Evolutionary conservation across 768 basidiomycete genomes (phyloP).

Genomic region (Rhodosporidiobolus sp.): DNA sequence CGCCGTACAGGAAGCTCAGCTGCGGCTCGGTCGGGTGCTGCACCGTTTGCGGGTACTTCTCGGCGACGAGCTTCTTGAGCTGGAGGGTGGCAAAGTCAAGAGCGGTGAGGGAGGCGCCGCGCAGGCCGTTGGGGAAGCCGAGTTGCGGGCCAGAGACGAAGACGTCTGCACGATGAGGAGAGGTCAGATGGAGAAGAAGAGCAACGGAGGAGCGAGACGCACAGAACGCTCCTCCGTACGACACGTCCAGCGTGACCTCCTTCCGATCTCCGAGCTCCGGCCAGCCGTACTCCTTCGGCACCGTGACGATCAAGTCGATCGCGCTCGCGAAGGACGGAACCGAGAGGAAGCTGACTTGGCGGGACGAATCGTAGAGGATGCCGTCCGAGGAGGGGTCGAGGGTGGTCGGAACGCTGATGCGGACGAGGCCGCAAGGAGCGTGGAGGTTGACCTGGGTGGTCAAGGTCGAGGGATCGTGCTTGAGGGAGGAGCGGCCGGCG

Average conservation of each 20-base stretch:
- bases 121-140: not conserved
- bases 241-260: not conserved
- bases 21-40: not conserved
- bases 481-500: not conserved
- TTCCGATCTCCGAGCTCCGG: not conserved
- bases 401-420: not conserved
- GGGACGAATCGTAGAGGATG: not conserved
- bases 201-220: not conserved
- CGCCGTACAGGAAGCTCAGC: not conserved
- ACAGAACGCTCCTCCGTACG: conserved; percentile 1
- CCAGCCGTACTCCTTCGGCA: not conserved
- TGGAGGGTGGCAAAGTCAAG: not conserved
- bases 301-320: not conserved
- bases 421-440: not conserved
- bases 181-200: not conserved
- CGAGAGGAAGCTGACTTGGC: not conserved
- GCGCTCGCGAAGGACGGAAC: not conserved
- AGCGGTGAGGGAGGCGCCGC: not conserved
- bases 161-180: not conserved
- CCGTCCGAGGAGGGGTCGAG: not conserved
- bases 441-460: not conserved
- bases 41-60: not conserved
- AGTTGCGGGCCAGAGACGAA: not conserved
- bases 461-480: not conserved
- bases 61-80: not conserved